A percentile compares a stretch with the other conserved stretches of the same genome.
Conservation (phyloP, 1,139 yeast species). For the Protomyces lactucae-debilis region DNA sequence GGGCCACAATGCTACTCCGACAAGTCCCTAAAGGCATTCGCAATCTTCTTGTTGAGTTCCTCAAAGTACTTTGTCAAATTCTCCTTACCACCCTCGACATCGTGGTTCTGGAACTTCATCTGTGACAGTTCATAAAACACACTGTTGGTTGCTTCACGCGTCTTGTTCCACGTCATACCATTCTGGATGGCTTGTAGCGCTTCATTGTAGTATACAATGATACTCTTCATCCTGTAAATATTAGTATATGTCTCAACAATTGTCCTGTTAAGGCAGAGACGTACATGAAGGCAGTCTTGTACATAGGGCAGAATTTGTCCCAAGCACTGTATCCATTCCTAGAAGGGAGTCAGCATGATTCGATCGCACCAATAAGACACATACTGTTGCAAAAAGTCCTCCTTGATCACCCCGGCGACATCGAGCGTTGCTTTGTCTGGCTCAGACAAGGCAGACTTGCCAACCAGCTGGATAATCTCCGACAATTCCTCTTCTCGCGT, state of each 20-base stretch:
- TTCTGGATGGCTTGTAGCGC: conserved; percentile 94
- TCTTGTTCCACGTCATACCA: conserved; percentile 79
- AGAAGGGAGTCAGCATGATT: not conserved
- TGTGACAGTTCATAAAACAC: conserved; percentile 91
- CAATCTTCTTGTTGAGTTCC: conserved; percentile 13
- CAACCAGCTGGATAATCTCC: conserved; percentile 98
- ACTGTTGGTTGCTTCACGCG: conserved; percentile 80
- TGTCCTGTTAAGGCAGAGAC: conserved; percentile 55
- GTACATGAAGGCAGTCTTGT: conserved; percentile 93
- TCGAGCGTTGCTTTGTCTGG: conserved; percentile 94
- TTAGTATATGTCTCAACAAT: conserved; percentile 98
- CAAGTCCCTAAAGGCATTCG: conserved; percentile 17
- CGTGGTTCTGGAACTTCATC: conserved; percentile 93
- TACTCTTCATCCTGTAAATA: conserved; percentile 94
- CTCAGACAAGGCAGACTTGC: conserved; percentile 95
- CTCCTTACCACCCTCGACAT: conserved; percentile 62
- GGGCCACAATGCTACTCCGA: not conserved
- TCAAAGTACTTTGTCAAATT: conserved; percentile 72
- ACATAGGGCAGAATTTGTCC: conserved; percentile 98
- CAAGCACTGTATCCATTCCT: conserved; percentile 90
- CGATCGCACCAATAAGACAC: not conserved
- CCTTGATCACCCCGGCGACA: conserved; percentile 84
- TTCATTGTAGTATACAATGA: conserved; percentile 85
- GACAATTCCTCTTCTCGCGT: conserved; percentile 91
- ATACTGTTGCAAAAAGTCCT: conserved; percentile 90